These are phyloP conservation scores for Bremia lactucae DNA, from an alignment of 352 stramenopile species.

Conservation along the genomic window DNA sequence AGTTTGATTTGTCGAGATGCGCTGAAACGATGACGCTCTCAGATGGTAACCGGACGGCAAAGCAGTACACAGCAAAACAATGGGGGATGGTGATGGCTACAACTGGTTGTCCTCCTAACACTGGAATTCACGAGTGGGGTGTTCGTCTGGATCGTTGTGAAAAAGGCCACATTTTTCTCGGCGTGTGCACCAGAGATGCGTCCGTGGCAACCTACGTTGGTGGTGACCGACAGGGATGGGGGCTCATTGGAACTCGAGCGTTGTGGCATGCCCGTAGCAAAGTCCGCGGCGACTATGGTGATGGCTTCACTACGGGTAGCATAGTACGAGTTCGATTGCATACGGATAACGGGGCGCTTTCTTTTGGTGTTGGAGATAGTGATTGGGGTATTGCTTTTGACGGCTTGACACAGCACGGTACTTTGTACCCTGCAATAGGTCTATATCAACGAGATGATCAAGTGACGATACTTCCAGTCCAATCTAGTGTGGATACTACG, in stretches of 20 bases:
- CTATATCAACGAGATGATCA: constrained; percentile 85
- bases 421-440: constrained; percentile 78
- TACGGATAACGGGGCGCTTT: constrained; percentile 78
- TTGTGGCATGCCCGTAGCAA: constrained; percentile 86
- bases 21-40: constrained; percentile 85
- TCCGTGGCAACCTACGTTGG: constrained; percentile 83
- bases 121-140: constrained; percentile 80
- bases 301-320: constrained; percentile 82
- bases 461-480: constrained; percentile 74
- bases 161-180: constrained; percentile 86
- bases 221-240: constrained; percentile 82
- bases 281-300: constrained; percentile 80
- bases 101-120: constrained; percentile 73
- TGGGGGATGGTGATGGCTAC: constrained; percentile 87
- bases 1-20: constrained; percentile 80
- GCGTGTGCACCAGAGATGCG: constrained; percentile 76
- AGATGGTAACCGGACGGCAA: constrained; percentile 72
- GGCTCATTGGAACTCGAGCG: constrained; percentile 79
- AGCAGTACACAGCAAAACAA: constrained; percentile 85
- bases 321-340: constrained; percentile 76
- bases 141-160: constrained; percentile 82
- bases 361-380: constrained; percentile 78
- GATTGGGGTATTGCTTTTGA: constrained; percentile 87
- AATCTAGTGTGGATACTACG: constrained; percentile 25
- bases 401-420: constrained; percentile 80